A percentile compares a stretch with the other conserved stretches of the same genome.
These are phyloP conservation scores for Phoenix roebelenii DNA, from an alignment of 176 grass and related monocot genomes.

Conservation along the genomic window DNA sequence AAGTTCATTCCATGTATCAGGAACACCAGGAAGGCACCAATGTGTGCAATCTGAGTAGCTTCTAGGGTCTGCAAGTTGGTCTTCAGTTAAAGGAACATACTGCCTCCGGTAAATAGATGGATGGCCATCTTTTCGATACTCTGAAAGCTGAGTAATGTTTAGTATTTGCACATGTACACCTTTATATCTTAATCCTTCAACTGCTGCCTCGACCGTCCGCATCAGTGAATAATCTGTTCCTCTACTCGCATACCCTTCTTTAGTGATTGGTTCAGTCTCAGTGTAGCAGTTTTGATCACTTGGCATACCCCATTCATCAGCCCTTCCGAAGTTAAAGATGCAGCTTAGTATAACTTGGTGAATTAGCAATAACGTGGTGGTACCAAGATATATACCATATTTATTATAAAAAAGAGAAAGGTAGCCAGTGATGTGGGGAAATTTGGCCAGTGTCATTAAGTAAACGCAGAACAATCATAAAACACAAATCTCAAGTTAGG, in stretches of 20 bases:
- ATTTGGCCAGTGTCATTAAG: too few relatives aligned
- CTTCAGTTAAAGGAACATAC: constrained; percentile 23
- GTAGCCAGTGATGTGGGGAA: too few relatives aligned
- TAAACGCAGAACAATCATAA: too few relatives aligned
- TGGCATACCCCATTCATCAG: constrained; percentile 49
- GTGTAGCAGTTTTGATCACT: constrained; percentile 42
- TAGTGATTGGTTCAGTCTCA: constrained; percentile 43
- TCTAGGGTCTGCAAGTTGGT: constrained; percentile 36
- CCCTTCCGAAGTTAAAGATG: constrained; percentile 19
- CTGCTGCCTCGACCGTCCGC: constrained; percentile 21
- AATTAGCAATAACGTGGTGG: too few relatives aligned
- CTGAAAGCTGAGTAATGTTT: constrained; percentile 60
- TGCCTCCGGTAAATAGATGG: constrained; percentile 42
- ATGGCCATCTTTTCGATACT: constrained; percentile 63
- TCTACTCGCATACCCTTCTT: constrained; percentile 20
- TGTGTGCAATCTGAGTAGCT: constrained; percentile 65
- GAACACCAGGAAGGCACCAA: constrained; percentile 71
- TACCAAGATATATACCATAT: too few relatives aligned
- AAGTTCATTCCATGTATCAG: constrained; percentile 73
- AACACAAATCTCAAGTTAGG: too few relatives aligned
- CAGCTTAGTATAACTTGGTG: neutral
- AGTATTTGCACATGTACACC: constrained; percentile 52
- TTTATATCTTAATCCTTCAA: constrained; percentile 26
- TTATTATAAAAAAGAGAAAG: too few relatives aligned
- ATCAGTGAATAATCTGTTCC: constrained; percentile 55